Base-by-base conservation (phyloP, 2,329 filamentous ascomycete species). In the Sclerotinia nivalis region DNA sequence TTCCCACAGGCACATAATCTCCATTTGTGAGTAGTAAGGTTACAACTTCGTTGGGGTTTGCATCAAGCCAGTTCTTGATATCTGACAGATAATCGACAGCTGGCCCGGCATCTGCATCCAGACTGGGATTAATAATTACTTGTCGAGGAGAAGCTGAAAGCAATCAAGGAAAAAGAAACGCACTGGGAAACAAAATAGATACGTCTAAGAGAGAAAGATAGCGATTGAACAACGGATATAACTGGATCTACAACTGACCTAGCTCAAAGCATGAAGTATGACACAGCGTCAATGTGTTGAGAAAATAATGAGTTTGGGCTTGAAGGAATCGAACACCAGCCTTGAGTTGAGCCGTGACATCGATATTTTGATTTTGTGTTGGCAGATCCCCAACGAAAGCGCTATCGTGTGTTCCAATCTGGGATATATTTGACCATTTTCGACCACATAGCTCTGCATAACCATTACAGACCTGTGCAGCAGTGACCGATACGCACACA, bases 381-480 rank as follows among this genome's bases (percentile, higher is more conserved):
- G 73, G 74, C 15, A 77, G 64, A 13, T 71, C 45, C 5, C 78
- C 78, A 10, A 78, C 77, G 37, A 79, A 79, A 1, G 78, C 74
- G 2, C 86, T 87, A 80, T 92, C 85, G 79, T 92, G 90, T 4
- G 89, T 83, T 34, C 89, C 90, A 74, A 96, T 87, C 78, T 93
- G 86, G 1, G 92, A 93, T 74, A 96, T 86, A 73, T 91, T 87
- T 80, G 88, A 89, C 82, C 94, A 96, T n/a, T 86, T 81, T 73
- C 87, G 87, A 71, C 81, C 82, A 83, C 93, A 96, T 40, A 96
- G 86, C 55, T 84, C 83, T 0, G 91, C 89, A 4, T 91, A 93
- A 82, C 94, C 94, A 82, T 96, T 96, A 22, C 71, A 72, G 13
- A 56, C 40, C 31, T 65, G 61, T 34, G 64, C 62, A 18, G 47